Percentiles rank a stretch among this genome's conserved stretches.
Conservation (phyloP, 2,329 filamentous ascomycete species). For the Trichoderma harzianum region DNA sequence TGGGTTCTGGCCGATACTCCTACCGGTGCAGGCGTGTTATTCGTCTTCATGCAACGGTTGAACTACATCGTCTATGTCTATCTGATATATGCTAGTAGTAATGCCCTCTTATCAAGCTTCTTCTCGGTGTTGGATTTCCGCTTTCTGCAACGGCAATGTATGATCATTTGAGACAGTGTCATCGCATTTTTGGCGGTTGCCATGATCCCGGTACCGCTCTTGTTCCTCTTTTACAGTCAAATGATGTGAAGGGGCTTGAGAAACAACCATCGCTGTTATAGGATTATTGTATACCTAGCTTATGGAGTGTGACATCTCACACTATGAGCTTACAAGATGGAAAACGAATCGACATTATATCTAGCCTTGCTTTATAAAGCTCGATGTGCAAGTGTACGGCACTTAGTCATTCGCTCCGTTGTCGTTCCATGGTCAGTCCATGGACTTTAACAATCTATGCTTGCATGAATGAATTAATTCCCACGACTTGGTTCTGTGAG, state of each 20-base stretch:
- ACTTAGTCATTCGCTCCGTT: background rate
- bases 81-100: background rate
- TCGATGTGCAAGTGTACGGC: background rate
- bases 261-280: background rate
- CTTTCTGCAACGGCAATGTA: background rate
- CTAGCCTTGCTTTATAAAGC: background rate
- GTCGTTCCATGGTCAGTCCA: background rate
- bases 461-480: too few relatives aligned
- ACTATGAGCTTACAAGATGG: background rate
- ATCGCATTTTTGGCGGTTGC: background rate
- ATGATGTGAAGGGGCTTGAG: background rate
- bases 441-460: too few relatives aligned
- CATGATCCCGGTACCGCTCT: background rate
- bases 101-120: background rate
- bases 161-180: background rate
- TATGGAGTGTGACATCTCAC: background rate
- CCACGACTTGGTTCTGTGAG: too few relatives aligned
- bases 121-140: background rate
- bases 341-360: background rate
- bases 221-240: background rate
- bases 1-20: too few relatives aligned
- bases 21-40: background rate
- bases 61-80: background rate
- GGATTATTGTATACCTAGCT: background rate
- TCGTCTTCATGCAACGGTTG: background rate